These are phyloP conservation scores for Fragaria vesca DNA, from an alignment of 306 rosid genomes.

Conservation along the genomic window DNA sequence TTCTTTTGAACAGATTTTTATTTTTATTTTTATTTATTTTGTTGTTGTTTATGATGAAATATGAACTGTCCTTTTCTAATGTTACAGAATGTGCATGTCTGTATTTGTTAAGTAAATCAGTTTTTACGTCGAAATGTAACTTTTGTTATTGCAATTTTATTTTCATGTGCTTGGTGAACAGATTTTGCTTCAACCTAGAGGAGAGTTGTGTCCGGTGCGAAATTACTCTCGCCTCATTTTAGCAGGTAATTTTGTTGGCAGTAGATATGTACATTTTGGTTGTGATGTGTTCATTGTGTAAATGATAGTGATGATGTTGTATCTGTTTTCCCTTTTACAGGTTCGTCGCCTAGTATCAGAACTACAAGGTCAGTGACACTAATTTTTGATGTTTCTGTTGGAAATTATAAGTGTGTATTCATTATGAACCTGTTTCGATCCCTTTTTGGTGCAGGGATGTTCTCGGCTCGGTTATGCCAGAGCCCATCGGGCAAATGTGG, in stretches of 20 bases:
- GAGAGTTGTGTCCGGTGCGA: slow-evolving; percentile 41
- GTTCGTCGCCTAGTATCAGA: slow-evolving; percentile 39
- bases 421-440: not conserved
- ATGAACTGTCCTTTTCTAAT: not conserved
- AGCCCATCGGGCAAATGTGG: slow-evolving; percentile 42
- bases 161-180: slow-evolving; percentile 29
- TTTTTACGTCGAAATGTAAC: not conserved
- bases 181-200: slow-evolving; percentile 44
- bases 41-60: not conserved
- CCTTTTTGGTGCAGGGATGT: slow-evolving; percentile 37
- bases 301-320: slow-evolving; percentile 10
- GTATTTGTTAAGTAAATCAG: not conserved
- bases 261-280: not conserved
- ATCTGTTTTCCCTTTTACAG: slow-evolving; percentile 33
- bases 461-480: slow-evolving; percentile 22
- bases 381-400: not conserved
- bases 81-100: slow-evolving; percentile 8
- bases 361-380: slow-evolving; percentile 50
- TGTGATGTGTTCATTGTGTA: not conserved
- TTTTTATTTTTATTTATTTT: too few relatives aligned
- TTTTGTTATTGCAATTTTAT: slow-evolving; percentile 13
- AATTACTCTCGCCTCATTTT: slow-evolving; percentile 39
- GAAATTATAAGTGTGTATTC: not conserved
- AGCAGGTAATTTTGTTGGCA: slow-evolving; percentile 42
- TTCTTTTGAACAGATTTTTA: not conserved